Evolutionary conservation across 371 early-diverging fungal species (phyloP), one percentile per base, ranked within the genome.

Genomic region (Rhizopus arrhizus): DNA sequence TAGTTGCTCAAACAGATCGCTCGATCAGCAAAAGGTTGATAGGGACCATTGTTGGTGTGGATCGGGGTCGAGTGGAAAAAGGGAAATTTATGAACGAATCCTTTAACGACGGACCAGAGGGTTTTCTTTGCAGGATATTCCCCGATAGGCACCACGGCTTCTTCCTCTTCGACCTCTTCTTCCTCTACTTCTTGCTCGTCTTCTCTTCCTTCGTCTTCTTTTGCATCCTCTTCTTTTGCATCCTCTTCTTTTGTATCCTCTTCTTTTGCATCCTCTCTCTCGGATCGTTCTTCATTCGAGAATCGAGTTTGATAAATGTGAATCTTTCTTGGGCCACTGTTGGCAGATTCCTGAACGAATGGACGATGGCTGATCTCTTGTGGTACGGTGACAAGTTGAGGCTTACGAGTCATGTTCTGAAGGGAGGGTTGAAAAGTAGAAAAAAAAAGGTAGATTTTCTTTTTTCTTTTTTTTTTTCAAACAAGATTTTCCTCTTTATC

Each of bases 1-100:
- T 66, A 66, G 4, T 40, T 45, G 12, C 66, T 66, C 8, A 66
- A n/a, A 36, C 29, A 58, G 8, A 56, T 12, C 10, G 57, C 36
- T 10, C 45, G n/a, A 38, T 58, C 54, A 13, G 40, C 43, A 16
- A 41, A 46, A 2, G 41, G 53, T 3, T 53, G 64, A n/a, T 47
- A 10, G 3, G 22, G 45, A 12, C n/a, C 33, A 13, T 48, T 36
- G n/a, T 49, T 29, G 29, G 48, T 22, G 22, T n/a, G 13, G 48
- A 22, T 29, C 9, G 6, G 48, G 12, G 15, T 48, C 28, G 48
- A 29, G 9, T 8, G 48, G 28, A 29, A 29, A 32, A n/a, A 40
- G 13, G 34, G 33, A 31, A 3, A 64, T 22, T 58, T 58, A 10
- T 33, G 41, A 8, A 64, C 40, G 10, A 63, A 33, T 0, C 40